Evolutionary conservation across 495 filamentous ascomycete species (phyloP), one percentile per base, ranked within the genome.

Genomic region (Lasiosphaeria hispida): DNA sequence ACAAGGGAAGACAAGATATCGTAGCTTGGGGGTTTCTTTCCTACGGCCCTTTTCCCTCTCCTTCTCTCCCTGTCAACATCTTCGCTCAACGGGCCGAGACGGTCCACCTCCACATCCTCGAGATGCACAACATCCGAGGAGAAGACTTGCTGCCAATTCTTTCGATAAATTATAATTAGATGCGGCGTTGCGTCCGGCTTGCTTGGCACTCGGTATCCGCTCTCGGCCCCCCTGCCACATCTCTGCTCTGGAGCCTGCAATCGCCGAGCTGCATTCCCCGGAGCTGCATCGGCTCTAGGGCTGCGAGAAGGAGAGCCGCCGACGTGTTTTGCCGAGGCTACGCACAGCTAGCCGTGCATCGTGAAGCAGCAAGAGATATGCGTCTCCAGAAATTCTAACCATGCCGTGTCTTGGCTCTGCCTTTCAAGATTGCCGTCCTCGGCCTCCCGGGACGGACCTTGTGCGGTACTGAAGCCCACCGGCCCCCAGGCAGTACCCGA

Each of bases 91-190:
- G 23, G 47, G 47, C 47, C 36, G 47, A 49, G 47, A 36, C 23
- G 17, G 2, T 47, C 43, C 14, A 23, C 43, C 30, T 15, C 14
- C 11, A 17, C 23, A 30, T 9, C 7, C 30, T 9, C 15, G 18
- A 17, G 43, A 47, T 47, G 43, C 43, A 47, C 43, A 23, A 23
- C 43, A 47, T 19, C 43, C 43, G 43, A 47, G 43, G 43, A 47
- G 43, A 47, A 23, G 38, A 15, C 11, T 41, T 17, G 18, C 30
- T 47, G 43, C 14, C 43, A 47, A 19, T 47, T 13, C 17, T 23
- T 17, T 1, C 10, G n/a, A 18, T 30, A 30, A 15, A 8, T 14
- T 47, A 18, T 17, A 10, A 5, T 43, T 43, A 10, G 17, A 13
- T 4, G 18, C 43, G 23, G 23, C 23, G 23, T 30, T n/a, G 41